Percentiles rank a stretch among this genome's conserved stretches.
phyloP scores from a whole-genome alignment of 345 rosid genomes.

The Arabidopsis arenosa region DNA sequence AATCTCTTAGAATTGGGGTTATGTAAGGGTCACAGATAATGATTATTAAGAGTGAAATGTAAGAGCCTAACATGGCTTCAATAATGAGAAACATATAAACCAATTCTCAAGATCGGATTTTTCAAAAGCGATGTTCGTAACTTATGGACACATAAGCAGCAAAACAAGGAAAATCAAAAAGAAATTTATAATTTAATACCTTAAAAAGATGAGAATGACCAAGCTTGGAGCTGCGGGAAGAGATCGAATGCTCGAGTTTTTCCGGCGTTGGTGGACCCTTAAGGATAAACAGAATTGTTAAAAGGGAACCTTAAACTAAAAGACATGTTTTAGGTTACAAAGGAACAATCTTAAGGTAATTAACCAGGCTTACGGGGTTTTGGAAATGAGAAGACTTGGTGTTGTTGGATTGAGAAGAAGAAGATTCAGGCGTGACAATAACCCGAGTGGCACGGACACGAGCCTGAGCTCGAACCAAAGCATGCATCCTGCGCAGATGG shows the following conservation, averaged over 20 bases:
- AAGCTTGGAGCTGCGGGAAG: slow-evolving; percentile 57
- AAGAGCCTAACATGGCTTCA: not conserved
- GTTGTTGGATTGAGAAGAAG: slow-evolving; percentile 66
- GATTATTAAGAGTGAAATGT: not conserved
- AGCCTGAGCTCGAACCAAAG: slow-evolving; percentile 74
- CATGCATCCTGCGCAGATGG: slow-evolving; percentile 72
- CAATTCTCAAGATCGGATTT: not conserved
- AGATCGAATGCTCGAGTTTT: slow-evolving; percentile 63
- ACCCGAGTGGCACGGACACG: slow-evolving; percentile 69
- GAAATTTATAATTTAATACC: slow-evolving; percentile 45
- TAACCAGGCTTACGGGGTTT: slow-evolving; percentile 56
- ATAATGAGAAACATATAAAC: not conserved
- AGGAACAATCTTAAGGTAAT: not conserved
- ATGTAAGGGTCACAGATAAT: not conserved
- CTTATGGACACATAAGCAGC: slow-evolving; percentile 6
- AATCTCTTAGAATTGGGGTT: not conserved
- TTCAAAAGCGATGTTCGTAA: not conserved
- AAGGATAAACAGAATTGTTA: slow-evolving; percentile 17
- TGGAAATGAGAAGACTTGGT: slow-evolving; percentile 71
- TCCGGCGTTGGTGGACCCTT: slow-evolving; percentile 93
- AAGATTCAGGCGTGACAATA: slow-evolving; percentile 49
- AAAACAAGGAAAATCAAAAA: not conserved
- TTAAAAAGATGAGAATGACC: slow-evolving; percentile 59
- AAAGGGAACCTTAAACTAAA: not conserved
- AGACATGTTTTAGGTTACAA: not conserved